phyloP scores from a whole-genome alignment of 345 rosid species.

The Leavenworthia alabamica region DNA sequence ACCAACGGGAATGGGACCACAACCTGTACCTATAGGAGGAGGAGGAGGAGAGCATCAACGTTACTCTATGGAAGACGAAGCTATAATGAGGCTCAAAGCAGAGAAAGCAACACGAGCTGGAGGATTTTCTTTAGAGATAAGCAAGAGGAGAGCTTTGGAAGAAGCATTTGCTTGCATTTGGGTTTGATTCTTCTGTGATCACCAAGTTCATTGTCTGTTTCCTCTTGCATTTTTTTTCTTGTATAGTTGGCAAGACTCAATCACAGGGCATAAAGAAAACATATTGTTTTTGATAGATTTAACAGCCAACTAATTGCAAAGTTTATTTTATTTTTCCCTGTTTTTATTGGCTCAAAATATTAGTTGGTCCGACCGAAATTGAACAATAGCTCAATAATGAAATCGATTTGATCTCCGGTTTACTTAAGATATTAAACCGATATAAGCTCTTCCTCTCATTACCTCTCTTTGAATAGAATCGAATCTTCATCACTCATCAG shows the following conservation, averaged over 20 bases:
- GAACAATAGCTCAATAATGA: not conserved
- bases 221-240: not conserved
- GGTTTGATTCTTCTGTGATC: slow-evolving; percentile 37
- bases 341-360: too few species aligned
- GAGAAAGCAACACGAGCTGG: slow-evolving; percentile 80
- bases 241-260: slow-evolving; percentile 18
- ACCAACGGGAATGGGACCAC: slow-evolving; percentile 68
- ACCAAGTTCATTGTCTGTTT: not conserved
- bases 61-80: slow-evolving; percentile 57
- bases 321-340: too few species aligned
- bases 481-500: not conserved
- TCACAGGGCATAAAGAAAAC: not conserved
- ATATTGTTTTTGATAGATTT: too few species aligned
- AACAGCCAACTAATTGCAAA: too few species aligned
- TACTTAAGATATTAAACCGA: not conserved
- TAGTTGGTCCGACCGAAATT: slow-evolving; percentile 5
- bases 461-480: not conserved
- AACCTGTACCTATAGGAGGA: slow-evolving; percentile 59
- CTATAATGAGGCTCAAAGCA: slow-evolving; percentile 55
- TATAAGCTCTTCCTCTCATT: slow-evolving; percentile 10
- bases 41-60: slow-evolving; percentile 51
- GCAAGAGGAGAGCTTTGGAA: slow-evolving; percentile 81
- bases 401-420: slow-evolving; percentile 1
- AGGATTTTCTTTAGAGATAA: slow-evolving; percentile 78
- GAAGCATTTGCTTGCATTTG: slow-evolving; percentile 91